Conservation (phyloP, 148 eudicot genomes). For the Mesembryanthemum crystallinum region DNA sequence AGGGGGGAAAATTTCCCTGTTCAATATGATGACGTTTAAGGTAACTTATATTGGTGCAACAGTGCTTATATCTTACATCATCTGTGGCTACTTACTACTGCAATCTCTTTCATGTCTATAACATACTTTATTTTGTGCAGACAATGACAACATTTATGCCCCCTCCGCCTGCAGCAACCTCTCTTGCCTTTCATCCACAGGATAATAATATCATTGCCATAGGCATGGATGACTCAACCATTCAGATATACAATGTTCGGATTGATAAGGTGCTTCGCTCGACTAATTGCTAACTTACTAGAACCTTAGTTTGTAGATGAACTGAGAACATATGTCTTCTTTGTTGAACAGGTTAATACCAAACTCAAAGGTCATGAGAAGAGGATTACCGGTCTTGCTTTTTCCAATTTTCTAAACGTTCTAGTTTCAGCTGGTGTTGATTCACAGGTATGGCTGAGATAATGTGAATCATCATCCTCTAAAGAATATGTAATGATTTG, state of each 20-base stretch:
- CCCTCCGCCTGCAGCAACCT: slow-evolving; percentile 66
- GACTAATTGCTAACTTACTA: slow-evolving; percentile 4
- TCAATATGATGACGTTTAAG: slow-evolving; percentile 88
- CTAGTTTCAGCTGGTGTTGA: slow-evolving; percentile 77
- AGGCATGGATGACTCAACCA: slow-evolving; percentile 61
- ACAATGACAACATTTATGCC: slow-evolving; percentile 60
- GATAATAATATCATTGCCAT: slow-evolving; percentile 64
- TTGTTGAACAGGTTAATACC: slow-evolving; percentile 39
- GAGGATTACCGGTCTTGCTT: slow-evolving; percentile 68
- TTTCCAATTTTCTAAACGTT: slow-evolving; percentile 46
- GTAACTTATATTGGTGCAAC: slow-evolving; percentile 27
- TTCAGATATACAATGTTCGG: slow-evolving; percentile 62
- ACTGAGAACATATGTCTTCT: background rate
- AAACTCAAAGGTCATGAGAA: slow-evolving; percentile 63
- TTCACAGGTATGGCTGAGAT: slow-evolving; percentile 47
- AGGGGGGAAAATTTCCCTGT: slow-evolving; percentile 81
- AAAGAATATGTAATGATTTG: background rate
- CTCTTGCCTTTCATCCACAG: slow-evolving; percentile 62
- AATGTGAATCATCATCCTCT: background rate
- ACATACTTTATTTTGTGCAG: slow-evolving; percentile 32
- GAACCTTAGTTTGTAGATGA: background rate
- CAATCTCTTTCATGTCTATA: background rate
- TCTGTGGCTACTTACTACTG: background rate
- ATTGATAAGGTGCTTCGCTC: slow-evolving; percentile 49
- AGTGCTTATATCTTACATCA: background rate